Conservation (phyloP, 805 yeast species). For the Teunomyces tritomae region DNA sequence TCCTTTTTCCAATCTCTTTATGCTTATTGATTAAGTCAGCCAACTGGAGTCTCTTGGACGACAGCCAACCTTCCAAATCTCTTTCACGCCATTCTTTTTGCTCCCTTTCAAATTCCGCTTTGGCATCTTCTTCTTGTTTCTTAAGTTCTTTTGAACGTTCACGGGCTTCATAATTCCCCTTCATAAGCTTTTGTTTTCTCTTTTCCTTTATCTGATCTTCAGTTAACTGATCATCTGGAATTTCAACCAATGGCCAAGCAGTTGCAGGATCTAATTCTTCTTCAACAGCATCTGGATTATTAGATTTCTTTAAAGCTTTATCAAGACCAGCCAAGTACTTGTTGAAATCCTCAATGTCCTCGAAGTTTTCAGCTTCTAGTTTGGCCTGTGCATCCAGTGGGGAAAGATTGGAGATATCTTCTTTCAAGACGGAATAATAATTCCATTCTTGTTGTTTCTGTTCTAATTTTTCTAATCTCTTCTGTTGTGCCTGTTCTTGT, state of each 20-base stretch:
- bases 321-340: constrained; percentile 66
- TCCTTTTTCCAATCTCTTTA: constrained; percentile 66
- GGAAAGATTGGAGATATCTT: constrained; percentile 47
- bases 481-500: constrained; percentile 90
- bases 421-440: constrained; percentile 62
- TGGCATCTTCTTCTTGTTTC: constrained; percentile 56
- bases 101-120: constrained; percentile 56
- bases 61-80: constrained; percentile 79
- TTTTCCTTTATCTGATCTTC: constrained; percentile 85
- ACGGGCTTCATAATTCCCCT: constrained; percentile 88
- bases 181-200: constrained; percentile 74
- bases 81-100: constrained; percentile 76
- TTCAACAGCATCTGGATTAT: constrained; percentile 50
- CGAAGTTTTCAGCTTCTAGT: constrained; percentile 72
- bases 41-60: constrained; percentile 61
- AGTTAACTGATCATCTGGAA: constrained; percentile 78
- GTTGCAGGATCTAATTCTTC: constrained; percentile 51
- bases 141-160: constrained; percentile 79
- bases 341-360: constrained; percentile 66
- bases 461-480: constrained; percentile 71
- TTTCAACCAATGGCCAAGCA: constrained; percentile 67
- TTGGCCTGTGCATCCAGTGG: constrained; percentile 54
- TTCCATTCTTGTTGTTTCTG: constrained; percentile 79
- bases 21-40: constrained; percentile 55
- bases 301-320: constrained; percentile 67